Evolutionary conservation across 257 asterid genomes (phyloP).

Genomic region (Primulina tabacum): DNA sequence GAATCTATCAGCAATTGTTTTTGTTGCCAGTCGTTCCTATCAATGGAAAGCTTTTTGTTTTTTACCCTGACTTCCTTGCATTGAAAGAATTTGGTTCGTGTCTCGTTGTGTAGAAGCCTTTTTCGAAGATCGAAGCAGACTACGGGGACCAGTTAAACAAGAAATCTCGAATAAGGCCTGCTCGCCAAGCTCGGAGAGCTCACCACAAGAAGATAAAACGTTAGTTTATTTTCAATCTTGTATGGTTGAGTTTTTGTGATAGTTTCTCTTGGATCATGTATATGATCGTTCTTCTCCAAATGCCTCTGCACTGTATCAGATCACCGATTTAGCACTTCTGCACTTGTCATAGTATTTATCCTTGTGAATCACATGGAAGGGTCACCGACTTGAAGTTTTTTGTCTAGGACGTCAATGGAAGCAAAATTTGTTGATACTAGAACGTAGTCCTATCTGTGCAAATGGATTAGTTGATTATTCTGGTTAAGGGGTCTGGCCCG

Average conservation of each 20-base stretch:
- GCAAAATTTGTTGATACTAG: neutral
- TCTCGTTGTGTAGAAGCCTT: conserved; percentile 27
- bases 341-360: neutral
- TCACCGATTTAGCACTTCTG: neutral
- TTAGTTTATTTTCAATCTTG: conserved; percentile 38
- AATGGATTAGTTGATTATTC: neutral
- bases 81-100: conserved; percentile 12
- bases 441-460: neutral
- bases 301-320: conserved; percentile 2
- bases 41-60: conserved; percentile 10
- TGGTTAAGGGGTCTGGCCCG: neutral
- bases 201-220: conserved; percentile 50
- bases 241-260: conserved; percentile 2
- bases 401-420: neutral
- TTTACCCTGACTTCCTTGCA: neutral
- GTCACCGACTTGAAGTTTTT: neutral
- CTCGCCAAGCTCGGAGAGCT: conserved; percentile 47
- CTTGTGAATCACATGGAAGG: conserved; percentile 11
- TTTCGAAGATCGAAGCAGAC: conserved; percentile 41
- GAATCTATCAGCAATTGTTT: neutral
- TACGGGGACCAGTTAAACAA: conserved; percentile 39
- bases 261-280: conserved; percentile 9
- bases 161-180: conserved; percentile 50
- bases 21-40: conserved; percentile 4
- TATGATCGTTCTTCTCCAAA: neutral